Evolutionary conservation across 257 asterid genomes (phyloP), one percentile per base, ranked within the genome.

Genomic region (Solanum peruvianum): DNA sequence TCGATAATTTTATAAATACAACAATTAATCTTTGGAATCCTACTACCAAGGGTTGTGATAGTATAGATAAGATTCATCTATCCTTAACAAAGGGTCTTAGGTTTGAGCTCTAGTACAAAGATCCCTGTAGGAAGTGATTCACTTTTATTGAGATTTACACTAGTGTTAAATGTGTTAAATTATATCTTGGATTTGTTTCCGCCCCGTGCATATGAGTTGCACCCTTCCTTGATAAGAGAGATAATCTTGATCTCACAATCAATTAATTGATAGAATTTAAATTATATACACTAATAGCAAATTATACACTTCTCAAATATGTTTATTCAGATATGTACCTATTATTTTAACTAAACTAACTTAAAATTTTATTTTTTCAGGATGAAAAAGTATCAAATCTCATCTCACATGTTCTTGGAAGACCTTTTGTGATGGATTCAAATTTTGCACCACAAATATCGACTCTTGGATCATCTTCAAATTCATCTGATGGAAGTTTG

Each of bases 391-490:
- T 91, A 11, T 84, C 90, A 52, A 88, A 49, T 86, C 20, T 88
- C 18, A 41, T 91, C 25, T 88, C 93, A 78, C 89, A 86, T 85
- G 71, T 90, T 42, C 58, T 86, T 85, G 92, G 93, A 86, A 91
- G 87, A 83, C 39, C 39, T 35, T 35, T 35, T 35, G 39, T 35
- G 39, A 35, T 35, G 39, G 39, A 35, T 5, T 35, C 39, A 35
- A 35, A 35, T 35, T 35, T 35, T 5, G 39, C 39, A 35, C 39
- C 39, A 35, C 39, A 35, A 35, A 5, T 5, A 35, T 35, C 39
- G 39, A 35, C 39, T 35, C 7, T 35, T 35, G 39, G 39, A 5
- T 35, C 39, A 35, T 35, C 39, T 35, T 35, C 7, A 35, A 35
- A 35, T 35, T 35, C 39, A 35, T 35, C 39, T 35, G 39, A 5